Evolutionary conservation across 1,139 yeast species (phyloP).

Genomic region (Saccharomyces hybrid): DNA sequence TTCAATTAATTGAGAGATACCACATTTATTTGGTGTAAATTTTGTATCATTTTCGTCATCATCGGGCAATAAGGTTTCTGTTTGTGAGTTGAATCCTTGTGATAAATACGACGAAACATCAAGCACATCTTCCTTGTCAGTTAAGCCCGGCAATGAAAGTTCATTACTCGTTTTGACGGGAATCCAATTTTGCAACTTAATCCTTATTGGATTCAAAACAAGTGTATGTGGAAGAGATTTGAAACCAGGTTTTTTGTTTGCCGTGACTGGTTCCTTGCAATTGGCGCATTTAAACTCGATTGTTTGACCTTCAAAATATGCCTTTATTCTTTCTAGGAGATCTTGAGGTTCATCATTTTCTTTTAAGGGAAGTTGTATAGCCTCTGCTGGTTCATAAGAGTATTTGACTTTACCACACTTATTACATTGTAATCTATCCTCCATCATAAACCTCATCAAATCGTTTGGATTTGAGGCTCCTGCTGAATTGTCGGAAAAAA

Average conservation of each 20-base stretch:
- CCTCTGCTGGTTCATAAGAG: constrained; percentile 54
- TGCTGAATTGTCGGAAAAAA: constrained; percentile 27
- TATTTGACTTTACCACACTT: constrained; percentile 56
- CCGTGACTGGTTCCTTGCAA: constrained; percentile 38
- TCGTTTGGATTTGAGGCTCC: constrained; percentile 38
- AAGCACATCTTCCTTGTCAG: constrained; percentile 20
- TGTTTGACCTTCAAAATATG: constrained; percentile 43
- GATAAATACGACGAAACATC: constrained; percentile 35
- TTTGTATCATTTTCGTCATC: constrained; percentile 26
- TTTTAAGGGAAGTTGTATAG: constrained; percentile 54
- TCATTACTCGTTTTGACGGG: constrained; percentile 80
- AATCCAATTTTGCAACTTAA: constrained; percentile 80
- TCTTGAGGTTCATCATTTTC: constrained; percentile 38
- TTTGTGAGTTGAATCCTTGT: constrained; percentile 29
- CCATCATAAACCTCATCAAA: constrained; percentile 54
- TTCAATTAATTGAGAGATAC: constrained; percentile 46
- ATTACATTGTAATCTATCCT: constrained; percentile 57
- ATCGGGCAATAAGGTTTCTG: constrained; percentile 38
- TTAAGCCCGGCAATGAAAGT: constrained; percentile 45
- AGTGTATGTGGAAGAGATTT: constrained; percentile 63
- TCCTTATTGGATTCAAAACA: constrained; percentile 68
- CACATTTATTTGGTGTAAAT: constrained; percentile 50
- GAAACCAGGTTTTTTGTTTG: constrained; percentile 47
- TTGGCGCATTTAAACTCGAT: constrained; percentile 64
- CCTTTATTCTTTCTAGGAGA: constrained; percentile 44